Evolutionary conservation across 2,329 filamentous ascomycete species (phyloP).

Genomic region (Sporothrix brunneoviolacea): DNA sequence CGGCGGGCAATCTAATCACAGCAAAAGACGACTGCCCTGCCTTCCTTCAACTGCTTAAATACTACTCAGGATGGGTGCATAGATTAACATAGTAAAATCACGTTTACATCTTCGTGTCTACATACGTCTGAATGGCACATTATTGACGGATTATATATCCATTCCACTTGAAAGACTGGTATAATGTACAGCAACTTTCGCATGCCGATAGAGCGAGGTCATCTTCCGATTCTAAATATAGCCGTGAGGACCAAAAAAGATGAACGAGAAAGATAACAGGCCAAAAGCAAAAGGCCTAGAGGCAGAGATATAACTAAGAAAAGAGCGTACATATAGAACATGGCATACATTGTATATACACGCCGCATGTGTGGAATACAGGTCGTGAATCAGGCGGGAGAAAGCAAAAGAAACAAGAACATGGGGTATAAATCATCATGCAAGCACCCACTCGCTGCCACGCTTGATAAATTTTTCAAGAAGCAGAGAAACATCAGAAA

Average conservation of each 20-base stretch:
- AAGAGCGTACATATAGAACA: not conserved
- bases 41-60: too few species aligned
- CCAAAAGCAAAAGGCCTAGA: not conserved
- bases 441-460: conserved; percentile 83
- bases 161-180: not conserved
- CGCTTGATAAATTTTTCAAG: conserved; percentile 97
- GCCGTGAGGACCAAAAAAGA: not conserved
- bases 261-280: not conserved
- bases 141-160: too few species aligned
- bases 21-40: too few species aligned
- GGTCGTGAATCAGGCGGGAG: not conserved
- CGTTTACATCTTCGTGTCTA: too few species aligned
- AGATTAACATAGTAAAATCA: too few species aligned
- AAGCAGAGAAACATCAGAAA: conserved; percentile 74
- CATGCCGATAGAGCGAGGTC: too few species aligned
- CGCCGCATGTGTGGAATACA: too few species aligned
- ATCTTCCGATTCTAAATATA: not conserved
- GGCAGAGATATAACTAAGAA: not conserved
- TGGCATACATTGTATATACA: not conserved
- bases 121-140: not conserved
- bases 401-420: too few species aligned
- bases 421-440: conserved; percentile 21
- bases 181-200: not conserved
- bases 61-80: too few species aligned
- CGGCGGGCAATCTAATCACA: not conserved